Percentiles rank a stretch among this genome's conserved stretches.
phyloP scores from a whole-genome alignment of 805 yeast species.

The Yamadazyma nakazawae region DNA sequence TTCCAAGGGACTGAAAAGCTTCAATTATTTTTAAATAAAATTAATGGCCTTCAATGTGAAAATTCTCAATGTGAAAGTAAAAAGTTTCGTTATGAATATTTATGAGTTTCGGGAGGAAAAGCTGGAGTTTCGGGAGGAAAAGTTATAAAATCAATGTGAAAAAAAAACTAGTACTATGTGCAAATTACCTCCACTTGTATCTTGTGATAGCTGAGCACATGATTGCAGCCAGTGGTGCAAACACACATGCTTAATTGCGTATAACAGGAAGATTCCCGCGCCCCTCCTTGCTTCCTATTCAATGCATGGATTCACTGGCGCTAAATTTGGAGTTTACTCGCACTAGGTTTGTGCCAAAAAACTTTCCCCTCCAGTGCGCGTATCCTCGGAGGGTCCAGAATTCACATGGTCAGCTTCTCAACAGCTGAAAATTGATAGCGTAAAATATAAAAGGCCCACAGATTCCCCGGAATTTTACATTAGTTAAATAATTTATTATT shows the following conservation, averaged over 20 bases:
- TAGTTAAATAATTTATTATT: constrained; percentile 3
- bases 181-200: not conserved
- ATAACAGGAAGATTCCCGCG: too few species aligned
- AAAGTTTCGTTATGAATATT: too few species aligned
- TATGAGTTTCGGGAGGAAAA: too few species aligned
- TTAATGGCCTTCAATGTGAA: too few species aligned
- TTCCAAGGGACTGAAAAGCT: too few species aligned
- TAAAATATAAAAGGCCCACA: constrained; percentile 1
- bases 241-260: not conserved
- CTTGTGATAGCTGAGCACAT: constrained; percentile 2
- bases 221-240: constrained; percentile 2
- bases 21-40: too few species aligned
- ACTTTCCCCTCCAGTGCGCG: constrained; percentile 2
- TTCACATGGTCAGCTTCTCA: constrained; percentile 6
- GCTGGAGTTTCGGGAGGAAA: too few species aligned
- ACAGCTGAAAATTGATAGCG: not conserved
- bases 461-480: constrained; percentile 1
- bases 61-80: too few species aligned
- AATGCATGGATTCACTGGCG: not conserved
- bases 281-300: too few species aligned
- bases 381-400: constrained; percentile 6
- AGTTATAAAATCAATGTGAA: not conserved
- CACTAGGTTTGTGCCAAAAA: not conserved
- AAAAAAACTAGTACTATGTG: not conserved
- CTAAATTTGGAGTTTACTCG: not conserved